Evolutionary conservation across 208 protist genomes (phyloP), one percentile per base, ranked within the genome.

Genomic region (Acanthamoeba royreba): DNA sequence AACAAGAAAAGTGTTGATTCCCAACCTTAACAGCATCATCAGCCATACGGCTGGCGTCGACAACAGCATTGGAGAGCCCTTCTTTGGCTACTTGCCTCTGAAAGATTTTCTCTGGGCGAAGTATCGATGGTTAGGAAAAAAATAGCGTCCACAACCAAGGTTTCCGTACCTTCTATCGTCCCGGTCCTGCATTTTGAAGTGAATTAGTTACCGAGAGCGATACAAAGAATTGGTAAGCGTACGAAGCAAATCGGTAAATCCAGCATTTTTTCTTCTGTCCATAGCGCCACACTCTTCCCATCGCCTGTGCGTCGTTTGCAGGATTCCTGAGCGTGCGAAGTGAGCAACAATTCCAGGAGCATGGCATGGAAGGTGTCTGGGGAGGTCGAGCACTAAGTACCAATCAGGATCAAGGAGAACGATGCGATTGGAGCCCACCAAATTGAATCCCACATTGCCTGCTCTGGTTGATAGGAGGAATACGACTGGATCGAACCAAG

Each of bases 41-140:
- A 17, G 47, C 52, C 86, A 92, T 92, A 13, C 86, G 86, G 35
- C 28, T 92, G 15, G 89, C 91, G 25, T 93, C 91, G 19, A 94
- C 61, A n/a, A 94, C 42, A 25, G 79, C 53, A 8, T 52, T 98
- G 11, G 98, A 98, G 45, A 99, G 97, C 7, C 98, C 98, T 91
- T 99, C 97, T 96, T 99, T 99, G 47, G 97, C 98, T 4, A 99
- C 96, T 96, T 99, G 99, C 22, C 99, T 96, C 96, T 99, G 99
- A 94, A 98, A 99, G 72, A 99, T 99, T 96, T 99, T 99, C 93
- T 99, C 98, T 49, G n/a, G 7, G 15, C 0, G 2, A 42, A 43
- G 17, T 87, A 0, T 28, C 40, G 13, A 87, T n/a, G 9, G n/a
- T 43, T 9, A n/a, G n/a, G 4, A 77, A 42, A 42, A 28, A 53